Evolutionary conservation across 2,329 filamentous ascomycete genomes (phyloP).

Genomic region (Trichophyton rubrum): DNA sequence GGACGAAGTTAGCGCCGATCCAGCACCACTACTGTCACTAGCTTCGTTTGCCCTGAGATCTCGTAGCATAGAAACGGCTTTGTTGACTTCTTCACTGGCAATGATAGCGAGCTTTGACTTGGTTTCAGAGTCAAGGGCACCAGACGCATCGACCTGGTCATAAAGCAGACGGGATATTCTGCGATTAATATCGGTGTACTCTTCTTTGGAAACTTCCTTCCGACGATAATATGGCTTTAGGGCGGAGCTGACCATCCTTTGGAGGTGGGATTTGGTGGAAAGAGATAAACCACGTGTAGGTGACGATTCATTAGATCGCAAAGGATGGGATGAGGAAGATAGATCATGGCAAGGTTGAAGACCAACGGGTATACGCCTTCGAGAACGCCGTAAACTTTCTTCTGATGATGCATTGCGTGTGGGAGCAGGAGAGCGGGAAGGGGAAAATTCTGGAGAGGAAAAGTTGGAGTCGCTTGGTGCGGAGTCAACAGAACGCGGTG

Average conservation of each 20-base stretch:
- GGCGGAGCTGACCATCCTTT: constrained; percentile 71
- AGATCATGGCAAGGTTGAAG: constrained; percentile 25
- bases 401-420: constrained; percentile 6
- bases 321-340: constrained; percentile 34
- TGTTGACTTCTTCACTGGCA: constrained; percentile 65
- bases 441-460: constrained; percentile 62
- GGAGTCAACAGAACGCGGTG: constrained; percentile 54
- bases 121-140: constrained; percentile 50
- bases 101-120: constrained; percentile 61
- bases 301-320: constrained; percentile 51
- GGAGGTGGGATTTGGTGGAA: constrained; percentile 76
- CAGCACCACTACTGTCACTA: constrained; percentile 11
- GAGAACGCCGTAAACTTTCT: constrained; percentile 8
- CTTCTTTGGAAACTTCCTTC: constrained; percentile 67
- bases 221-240: constrained; percentile 73
- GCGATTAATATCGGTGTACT: constrained; percentile 87
- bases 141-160: constrained; percentile 42
- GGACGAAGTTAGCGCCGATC: neutral
- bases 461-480: constrained; percentile 62
- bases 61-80: constrained; percentile 45
- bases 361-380: constrained; percentile 7
- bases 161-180: constrained; percentile 82
- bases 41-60: constrained; percentile 14
- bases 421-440: constrained; percentile 42
- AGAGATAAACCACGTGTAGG: constrained; percentile 59